phyloP scores from a whole-genome alignment of 108 stramenopile species.

The Fragilaria radians region DNA sequence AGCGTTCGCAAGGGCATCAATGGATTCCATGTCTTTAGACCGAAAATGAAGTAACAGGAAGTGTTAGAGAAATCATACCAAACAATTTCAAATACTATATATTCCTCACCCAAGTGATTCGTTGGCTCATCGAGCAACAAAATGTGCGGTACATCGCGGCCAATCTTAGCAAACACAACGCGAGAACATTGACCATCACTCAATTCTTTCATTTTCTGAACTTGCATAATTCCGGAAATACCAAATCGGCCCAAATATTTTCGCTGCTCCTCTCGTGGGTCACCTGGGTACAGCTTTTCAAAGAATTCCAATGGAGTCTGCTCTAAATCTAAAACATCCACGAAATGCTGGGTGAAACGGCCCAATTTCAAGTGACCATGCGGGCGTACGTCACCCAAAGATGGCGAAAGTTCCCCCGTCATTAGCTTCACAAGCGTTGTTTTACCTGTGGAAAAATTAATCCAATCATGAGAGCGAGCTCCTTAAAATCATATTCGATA shows the following conservation, averaged over 20 bases:
- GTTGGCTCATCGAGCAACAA: constrained; percentile 88
- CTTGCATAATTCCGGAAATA: constrained; percentile 90
- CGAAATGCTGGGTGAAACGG: constrained; percentile 98
- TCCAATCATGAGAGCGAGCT: background rate
- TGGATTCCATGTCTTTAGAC: constrained; percentile 84
- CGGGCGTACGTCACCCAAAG: constrained; percentile 91
- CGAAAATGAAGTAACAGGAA: background rate
- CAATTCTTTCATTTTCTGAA: constrained; percentile 84
- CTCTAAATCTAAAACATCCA: constrained; percentile 93
- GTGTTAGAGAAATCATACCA: background rate
- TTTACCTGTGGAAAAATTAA: constrained; percentile 13
- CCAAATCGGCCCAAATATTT: constrained; percentile 97
- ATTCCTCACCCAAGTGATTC: constrained; percentile 46
- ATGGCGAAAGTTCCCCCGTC: constrained; percentile 86
- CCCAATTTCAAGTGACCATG: constrained; percentile 94
- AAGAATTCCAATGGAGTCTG: constrained; percentile 97
- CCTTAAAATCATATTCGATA: background rate
- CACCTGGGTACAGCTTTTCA: constrained; percentile 67
- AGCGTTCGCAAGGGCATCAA: constrained; percentile 95
- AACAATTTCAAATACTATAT: background rate
- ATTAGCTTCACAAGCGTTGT: constrained; percentile 94
- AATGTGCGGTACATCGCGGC: constrained; percentile 93
- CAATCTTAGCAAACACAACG: constrained; percentile 95
- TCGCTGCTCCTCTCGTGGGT: constrained; percentile 74
- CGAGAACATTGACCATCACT: constrained; percentile 95